Evolutionary conservation across 192 early-diverging fungal genomes (phyloP).

Genomic region (Rhizophagus prolifer): DNA sequence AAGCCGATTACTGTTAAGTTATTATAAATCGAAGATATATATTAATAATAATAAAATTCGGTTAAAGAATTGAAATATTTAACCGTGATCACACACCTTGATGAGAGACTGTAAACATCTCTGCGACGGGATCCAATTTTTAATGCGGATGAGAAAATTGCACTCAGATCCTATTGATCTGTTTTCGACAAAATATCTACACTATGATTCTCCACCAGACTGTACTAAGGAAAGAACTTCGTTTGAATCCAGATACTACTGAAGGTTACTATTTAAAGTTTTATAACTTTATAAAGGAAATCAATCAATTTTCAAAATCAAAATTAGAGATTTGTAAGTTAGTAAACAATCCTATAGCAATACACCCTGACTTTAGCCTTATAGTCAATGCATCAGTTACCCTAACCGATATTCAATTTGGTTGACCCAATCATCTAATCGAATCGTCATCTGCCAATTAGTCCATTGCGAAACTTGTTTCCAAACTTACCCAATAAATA

Average conservation of each 20-base stretch:
- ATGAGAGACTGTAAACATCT: constrained; percentile 26
- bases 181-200: background rate
- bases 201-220: constrained; percentile 22
- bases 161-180: constrained; percentile 21
- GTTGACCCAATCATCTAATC: too few species aligned
- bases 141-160: constrained; percentile 18
- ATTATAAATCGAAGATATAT: background rate
- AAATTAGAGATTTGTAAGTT: too few species aligned
- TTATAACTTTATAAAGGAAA: too few species aligned
- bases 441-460: too few species aligned
- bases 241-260: constrained; percentile 9
- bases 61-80: background rate
- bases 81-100: constrained; percentile 14
- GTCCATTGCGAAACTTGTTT: too few species aligned
- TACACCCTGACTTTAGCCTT: too few species aligned
- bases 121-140: constrained; percentile 10
- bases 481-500: background rate
- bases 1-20: constrained; percentile 23
- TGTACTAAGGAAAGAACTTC: constrained; percentile 15
- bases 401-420: background rate
- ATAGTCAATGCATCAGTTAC: too few species aligned
- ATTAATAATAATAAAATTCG: constrained; percentile 7
- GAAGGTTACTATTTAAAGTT: background rate
- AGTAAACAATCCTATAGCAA: too few species aligned
- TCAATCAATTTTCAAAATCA: too few species aligned